phyloP scores from a whole-genome alignment of 768 basidiomycete genomes.

The Kondoa subrosea region DNA sequence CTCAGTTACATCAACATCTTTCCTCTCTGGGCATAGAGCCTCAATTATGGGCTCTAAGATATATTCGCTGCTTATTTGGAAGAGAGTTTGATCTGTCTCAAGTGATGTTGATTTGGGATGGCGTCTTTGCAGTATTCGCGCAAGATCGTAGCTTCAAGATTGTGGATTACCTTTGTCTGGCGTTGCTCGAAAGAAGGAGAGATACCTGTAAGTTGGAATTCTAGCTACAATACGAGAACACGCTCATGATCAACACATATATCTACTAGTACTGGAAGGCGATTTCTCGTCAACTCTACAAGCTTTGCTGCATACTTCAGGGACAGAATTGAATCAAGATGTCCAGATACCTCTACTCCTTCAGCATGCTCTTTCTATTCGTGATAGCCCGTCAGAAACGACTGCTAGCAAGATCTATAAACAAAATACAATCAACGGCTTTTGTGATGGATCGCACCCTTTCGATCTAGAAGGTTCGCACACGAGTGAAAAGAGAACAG shows the following conservation, averaged over 20 bases:
- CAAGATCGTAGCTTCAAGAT: slow-evolving; percentile 61
- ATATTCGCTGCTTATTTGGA: slow-evolving; percentile 83
- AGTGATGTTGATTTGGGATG: slow-evolving; percentile 84
- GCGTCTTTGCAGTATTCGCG: slow-evolving; percentile 80
- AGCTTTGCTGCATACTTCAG: slow-evolving; percentile 69
- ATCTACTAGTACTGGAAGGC: slow-evolving; percentile 52
- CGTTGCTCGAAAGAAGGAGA: slow-evolving; percentile 86
- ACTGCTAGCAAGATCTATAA: background rate
- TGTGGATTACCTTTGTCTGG: slow-evolving; percentile 72
- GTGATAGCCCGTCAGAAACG: slow-evolving; percentile 18
- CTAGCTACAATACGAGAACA: slow-evolving; percentile 10
- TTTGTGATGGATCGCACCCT: background rate
- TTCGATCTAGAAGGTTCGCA: background rate
- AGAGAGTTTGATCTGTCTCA: slow-evolving; percentile 69
- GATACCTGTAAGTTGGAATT: slow-evolving; percentile 34
- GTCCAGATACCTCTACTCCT: slow-evolving; percentile 52
- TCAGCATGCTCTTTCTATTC: slow-evolving; percentile 54
- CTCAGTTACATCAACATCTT: slow-evolving; percentile 55
- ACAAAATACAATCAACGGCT: background rate
- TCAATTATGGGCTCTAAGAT: slow-evolving; percentile 95
- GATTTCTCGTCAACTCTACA: slow-evolving; percentile 79
- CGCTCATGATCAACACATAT: background rate
- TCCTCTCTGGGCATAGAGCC: slow-evolving; percentile 74
- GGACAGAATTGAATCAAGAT: slow-evolving; percentile 35
- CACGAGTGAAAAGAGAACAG: background rate